These are phyloP conservation scores for Nitzschia inconspicua DNA, from an alignment of 108 stramenopile species.

Conservation along the genomic window DNA sequence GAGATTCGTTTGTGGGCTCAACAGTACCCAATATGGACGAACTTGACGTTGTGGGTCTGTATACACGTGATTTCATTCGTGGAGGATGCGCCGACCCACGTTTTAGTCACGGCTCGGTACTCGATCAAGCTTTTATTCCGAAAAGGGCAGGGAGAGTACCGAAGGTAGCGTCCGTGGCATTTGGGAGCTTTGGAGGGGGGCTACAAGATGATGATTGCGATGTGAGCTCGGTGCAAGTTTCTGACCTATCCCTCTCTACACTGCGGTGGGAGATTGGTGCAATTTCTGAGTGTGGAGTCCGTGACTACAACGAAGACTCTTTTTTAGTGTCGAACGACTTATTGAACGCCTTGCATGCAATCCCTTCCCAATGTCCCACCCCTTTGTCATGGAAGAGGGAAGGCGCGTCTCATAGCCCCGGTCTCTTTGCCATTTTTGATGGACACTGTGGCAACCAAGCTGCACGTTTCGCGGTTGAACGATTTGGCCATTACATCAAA, in stretches of 20 bases:
- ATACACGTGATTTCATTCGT: constrained; percentile 20
- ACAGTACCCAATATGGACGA: neutral
- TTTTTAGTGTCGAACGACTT: constrained; percentile 60
- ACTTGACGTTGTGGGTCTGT: constrained; percentile 1
- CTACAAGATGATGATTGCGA: constrained; percentile 1
- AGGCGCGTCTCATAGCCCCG: constrained; percentile 24
- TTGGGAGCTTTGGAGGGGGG: constrained; percentile 28
- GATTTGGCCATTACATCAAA: constrained; percentile 41
- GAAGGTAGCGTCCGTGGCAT: constrained; percentile 27
- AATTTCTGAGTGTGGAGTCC: constrained; percentile 70
- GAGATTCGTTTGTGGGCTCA: constrained; percentile 19
- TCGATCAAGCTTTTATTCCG: constrained; percentile 50
- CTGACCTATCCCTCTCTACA: neutral
- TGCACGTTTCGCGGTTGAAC: constrained; percentile 68
- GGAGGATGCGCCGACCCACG: constrained; percentile 84
- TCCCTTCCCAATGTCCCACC: neutral
- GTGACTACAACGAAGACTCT: constrained; percentile 73
- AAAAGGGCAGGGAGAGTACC: constrained; percentile 51
- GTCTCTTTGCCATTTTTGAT: constrained; percentile 81
- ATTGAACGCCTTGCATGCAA: constrained; percentile 2
- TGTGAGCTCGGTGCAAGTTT: constrained; percentile 82
- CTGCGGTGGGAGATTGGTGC: constrained; percentile 76
- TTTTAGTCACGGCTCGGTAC: constrained; percentile 53
- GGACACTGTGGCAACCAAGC: constrained; percentile 82
- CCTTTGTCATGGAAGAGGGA: constrained; percentile 14